Conservation (phyloP, 805 yeast species). For the Lachancea fermentati region DNA sequence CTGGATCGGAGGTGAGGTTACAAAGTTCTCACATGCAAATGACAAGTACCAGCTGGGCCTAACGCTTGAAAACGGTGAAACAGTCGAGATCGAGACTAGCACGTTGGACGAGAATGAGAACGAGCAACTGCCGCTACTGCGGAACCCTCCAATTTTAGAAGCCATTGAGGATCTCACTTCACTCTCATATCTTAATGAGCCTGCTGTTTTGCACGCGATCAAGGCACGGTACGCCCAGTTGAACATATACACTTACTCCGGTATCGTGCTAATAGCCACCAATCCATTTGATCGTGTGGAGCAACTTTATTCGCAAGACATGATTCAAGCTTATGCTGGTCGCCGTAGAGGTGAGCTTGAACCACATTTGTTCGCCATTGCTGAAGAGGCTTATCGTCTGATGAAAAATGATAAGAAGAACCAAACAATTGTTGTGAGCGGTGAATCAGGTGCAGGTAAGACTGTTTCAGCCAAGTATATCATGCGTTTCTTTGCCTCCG, state of each 20-base stretch:
- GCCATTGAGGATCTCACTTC: constrained; percentile 93
- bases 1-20: constrained; percentile 67
- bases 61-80: constrained; percentile 45
- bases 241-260: constrained; percentile 91
- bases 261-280: constrained; percentile 93
- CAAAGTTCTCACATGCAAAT: constrained; percentile 36
- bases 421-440: constrained; percentile 94
- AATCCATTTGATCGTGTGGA: constrained; percentile 94
- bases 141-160: constrained; percentile 89
- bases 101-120: constrained; percentile 23
- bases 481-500: constrained; percentile 96
- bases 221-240: constrained; percentile 82
- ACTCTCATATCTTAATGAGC: constrained; percentile 88
- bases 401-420: constrained; percentile 82
- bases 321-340: constrained; percentile 92
- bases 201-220: constrained; percentile 93
- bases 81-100: constrained; percentile 44
- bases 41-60: constrained; percentile 47
- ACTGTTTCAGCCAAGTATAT: constrained; percentile 95
- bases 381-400: constrained; percentile 94
- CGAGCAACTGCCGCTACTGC: constrained; percentile 62
- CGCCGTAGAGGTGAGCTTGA: constrained; percentile 91
- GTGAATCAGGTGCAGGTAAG: constrained; percentile 99
- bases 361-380: constrained; percentile 95
- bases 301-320: constrained; percentile 83